Conservation (phyloP, 1,284 basidiomycete species). For the Sporisorium iseilematis-ciliati region DNA sequence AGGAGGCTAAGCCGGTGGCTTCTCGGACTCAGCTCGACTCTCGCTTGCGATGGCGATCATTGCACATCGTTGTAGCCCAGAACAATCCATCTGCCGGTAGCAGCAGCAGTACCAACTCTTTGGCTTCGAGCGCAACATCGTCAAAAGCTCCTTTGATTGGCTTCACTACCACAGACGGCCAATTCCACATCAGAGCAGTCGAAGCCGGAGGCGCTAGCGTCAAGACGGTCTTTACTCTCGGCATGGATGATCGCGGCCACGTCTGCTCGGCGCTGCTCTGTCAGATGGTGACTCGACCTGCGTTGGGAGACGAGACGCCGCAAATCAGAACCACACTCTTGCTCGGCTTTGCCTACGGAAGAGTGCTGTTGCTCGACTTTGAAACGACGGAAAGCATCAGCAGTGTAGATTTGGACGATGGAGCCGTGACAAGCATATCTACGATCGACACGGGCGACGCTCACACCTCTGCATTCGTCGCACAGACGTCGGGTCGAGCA, state of each 20-base stretch:
- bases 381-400: constrained; percentile 31
- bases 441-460: constrained; percentile 28
- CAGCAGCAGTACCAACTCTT: background rate
- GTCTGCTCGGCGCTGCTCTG: constrained; percentile 44
- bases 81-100: background rate
- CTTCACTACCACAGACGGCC: constrained; percentile 33
- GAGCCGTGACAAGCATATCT: constrained; percentile 24
- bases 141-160: constrained; percentile 20
- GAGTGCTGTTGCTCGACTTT: constrained; percentile 32
- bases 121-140: background rate
- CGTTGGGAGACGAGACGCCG: constrained; percentile 29
- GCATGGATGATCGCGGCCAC: constrained; percentile 24
- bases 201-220: constrained; percentile 18
- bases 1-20: constrained; percentile 12
- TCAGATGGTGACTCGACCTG: constrained; percentile 21
- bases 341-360: constrained; percentile 47
- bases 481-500: constrained; percentile 30
- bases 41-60: constrained; percentile 27
- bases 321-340: constrained; percentile 31
- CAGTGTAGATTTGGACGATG: constrained; percentile 43
- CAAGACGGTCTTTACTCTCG: constrained; percentile 34
- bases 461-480: constrained; percentile 28
- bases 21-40: constrained; percentile 33
- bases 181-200: constrained; percentile 36
- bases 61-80: constrained; percentile 7